Evolutionary conservation across 192 early-diverging fungal genomes (phyloP), one percentile per base, ranked within the genome.

Genomic region (Umbelopsis isabellina): DNA sequence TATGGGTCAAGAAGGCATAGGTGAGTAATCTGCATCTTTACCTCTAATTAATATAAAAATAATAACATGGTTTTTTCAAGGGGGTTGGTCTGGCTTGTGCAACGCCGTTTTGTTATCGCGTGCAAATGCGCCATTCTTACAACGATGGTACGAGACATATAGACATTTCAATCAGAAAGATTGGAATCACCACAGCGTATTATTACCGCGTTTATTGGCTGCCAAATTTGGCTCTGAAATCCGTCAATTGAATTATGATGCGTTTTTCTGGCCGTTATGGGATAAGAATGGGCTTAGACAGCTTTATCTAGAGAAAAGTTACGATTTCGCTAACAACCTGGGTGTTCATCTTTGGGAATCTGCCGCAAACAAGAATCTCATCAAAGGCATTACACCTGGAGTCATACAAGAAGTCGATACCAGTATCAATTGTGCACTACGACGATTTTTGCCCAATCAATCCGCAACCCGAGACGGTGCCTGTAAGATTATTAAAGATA

Each of bases 91-190:
- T 58, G 84, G 85, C 18, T 45, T 86, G 15, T 80, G 79, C 55
- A 86, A 86, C 68, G 84, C 79, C 44, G 72, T 86, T 21, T 79
- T 86, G 20, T 67, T 85, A 27, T 25, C 79, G 6, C 67, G 74
- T 45, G 79, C 80, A 10, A 68, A 79, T 52, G 72, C 85, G 7
- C 71, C 67, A 2, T 87, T 87, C 49, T 46, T 86, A 22, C 69
- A 79, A 16, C 65, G 77, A 13, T 87, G 86, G 86, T 75, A 78
- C 22, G 79, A 70, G 15, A 75, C 69, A 1, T 87, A 87, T 72
- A 23, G 33, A 16, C 72, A 79, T 5, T 84, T 87, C 53, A 64
- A 84, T 55, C 49, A 71, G 13, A 49, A 46, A 12, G 58, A 80
- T 20, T 85, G 79, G 83, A 75, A 72, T 46, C 71, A 75, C 18